These are phyloP conservation scores for Apiotrichum siamense DNA, from an alignment of 1,284 basidiomycete genomes.

Conservation along the genomic window DNA sequence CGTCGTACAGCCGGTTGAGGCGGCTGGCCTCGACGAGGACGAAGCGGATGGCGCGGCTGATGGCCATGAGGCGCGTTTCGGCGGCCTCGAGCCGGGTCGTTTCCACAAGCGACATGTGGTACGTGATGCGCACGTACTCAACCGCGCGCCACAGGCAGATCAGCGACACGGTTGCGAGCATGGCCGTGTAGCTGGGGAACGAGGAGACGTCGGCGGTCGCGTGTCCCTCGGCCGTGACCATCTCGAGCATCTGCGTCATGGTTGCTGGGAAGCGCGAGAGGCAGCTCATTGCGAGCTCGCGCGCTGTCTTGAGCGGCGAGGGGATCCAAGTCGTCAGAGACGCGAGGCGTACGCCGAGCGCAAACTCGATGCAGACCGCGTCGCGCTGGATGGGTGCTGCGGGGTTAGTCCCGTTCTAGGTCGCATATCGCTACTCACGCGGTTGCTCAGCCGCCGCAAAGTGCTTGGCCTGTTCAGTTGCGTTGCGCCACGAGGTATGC, in stretches of 20 bases:
- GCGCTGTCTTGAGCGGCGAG: slow-evolving; percentile 7
- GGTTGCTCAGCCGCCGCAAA: neutral
- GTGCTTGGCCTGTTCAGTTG: neutral
- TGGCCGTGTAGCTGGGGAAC: slow-evolving; percentile 2
- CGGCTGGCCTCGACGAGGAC: slow-evolving; percentile 1
- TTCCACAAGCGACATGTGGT: slow-evolving; percentile 1
- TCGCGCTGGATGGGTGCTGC: slow-evolving; percentile 8
- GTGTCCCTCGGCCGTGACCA: neutral
- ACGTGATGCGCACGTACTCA: slow-evolving; percentile 4
- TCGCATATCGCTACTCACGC: neutral
- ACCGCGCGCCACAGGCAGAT: slow-evolving; percentile 6
- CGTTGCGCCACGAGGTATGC: neutral
- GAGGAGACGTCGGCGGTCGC: neutral
- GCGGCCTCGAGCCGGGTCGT: neutral
- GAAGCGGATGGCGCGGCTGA: neutral
- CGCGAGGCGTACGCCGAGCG: slow-evolving; percentile 7
- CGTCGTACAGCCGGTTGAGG: no score
- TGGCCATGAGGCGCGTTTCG: neutral
- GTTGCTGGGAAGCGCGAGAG: slow-evolving; percentile 1
- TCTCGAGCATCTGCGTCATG: slow-evolving; percentile 7
- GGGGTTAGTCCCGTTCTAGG: neutral
- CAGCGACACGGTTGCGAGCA: neutral
- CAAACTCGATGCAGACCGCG: slow-evolving; percentile 8
- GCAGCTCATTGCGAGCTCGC: slow-evolving; percentile 1
- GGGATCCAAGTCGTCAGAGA: slow-evolving; percentile 12